These are phyloP conservation scores for Cyberlindnera samutprakarnensis DNA, from an alignment of 805 yeast species.

Conservation along the genomic window DNA sequence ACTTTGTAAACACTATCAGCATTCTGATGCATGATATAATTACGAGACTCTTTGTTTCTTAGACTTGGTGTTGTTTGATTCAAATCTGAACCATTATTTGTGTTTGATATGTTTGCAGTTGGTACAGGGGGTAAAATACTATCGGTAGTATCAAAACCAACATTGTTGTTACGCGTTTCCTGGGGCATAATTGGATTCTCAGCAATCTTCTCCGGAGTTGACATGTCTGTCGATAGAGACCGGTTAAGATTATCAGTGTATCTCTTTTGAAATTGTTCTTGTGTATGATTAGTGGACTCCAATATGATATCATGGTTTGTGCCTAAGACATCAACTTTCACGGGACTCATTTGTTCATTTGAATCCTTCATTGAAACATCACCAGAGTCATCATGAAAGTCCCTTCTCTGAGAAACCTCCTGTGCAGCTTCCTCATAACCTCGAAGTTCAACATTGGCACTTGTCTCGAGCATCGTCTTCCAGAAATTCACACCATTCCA, in stretches of 20 bases:
- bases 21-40: conserved; percentile 17
- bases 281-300: conserved; percentile 19
- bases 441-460: conserved; percentile 57
- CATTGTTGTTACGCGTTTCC: conserved; percentile 5
- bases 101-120: conserved; percentile 17
- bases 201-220: conserved; percentile 2
- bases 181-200: conserved; percentile 23
- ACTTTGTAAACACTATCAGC: conserved; percentile 18
- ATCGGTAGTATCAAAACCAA: conserved; percentile 21
- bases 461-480: conserved; percentile 70
- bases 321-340: conserved; percentile 15
- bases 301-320: conserved; percentile 10
- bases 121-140: conserved; percentile 21
- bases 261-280: conserved; percentile 12
- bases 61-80: conserved; percentile 22
- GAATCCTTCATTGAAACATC: conserved; percentile 10
- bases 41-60: conserved; percentile 11
- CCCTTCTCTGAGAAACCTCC: conserved; percentile 3
- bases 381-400: background rate
- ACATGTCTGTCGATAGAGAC: background rate
- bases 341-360: conserved; percentile 23
- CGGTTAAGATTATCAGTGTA: conserved; percentile 7
- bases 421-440: conserved; percentile 38
- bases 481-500: conserved; percentile 67
- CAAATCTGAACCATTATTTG: conserved; percentile 19